Evolutionary conservation across 1,139 yeast genomes (phyloP).

Genomic region (Torulaspora pretoriensis): DNA sequence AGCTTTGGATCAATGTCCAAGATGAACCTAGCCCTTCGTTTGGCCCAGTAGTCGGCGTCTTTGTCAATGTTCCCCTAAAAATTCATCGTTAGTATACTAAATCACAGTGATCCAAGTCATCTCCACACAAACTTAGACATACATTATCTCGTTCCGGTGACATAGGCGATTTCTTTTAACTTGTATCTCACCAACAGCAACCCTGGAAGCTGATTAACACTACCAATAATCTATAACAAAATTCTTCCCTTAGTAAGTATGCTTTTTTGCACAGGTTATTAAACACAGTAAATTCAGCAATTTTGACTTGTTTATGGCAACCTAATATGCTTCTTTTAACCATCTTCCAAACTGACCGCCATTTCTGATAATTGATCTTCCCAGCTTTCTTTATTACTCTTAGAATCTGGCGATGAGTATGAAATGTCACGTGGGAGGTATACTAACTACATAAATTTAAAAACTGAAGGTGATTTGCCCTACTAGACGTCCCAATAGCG

Average conservation of each 20-base stretch:
- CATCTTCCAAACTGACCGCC: background rate
- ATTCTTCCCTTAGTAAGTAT: background rate
- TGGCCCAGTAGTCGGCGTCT: constrained; percentile 35
- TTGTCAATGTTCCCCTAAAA: constrained; percentile 9
- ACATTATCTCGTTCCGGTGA: background rate
- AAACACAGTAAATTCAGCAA: background rate
- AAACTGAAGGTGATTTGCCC: background rate
- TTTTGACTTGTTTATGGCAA: background rate
- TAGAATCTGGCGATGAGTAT: background rate
- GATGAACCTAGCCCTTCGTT: constrained; percentile 47
- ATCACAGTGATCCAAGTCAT: background rate
- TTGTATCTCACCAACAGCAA: background rate
- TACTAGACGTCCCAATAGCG: background rate
- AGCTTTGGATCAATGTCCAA: constrained; percentile 53
- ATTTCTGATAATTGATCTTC: background rate
- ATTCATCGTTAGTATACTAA: constrained; percentile 8
- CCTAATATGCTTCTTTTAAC: background rate
- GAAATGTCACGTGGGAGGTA: background rate
- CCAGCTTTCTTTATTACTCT: constrained; percentile 1
- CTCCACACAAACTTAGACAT: background rate
- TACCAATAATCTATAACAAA: background rate
- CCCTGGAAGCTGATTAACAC: background rate
- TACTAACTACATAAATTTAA: background rate
- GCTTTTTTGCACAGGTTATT: background rate
- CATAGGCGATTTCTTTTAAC: background rate